Base-by-base conservation (phyloP, 345 rosid species). In the Microcos paniculata region DNA sequence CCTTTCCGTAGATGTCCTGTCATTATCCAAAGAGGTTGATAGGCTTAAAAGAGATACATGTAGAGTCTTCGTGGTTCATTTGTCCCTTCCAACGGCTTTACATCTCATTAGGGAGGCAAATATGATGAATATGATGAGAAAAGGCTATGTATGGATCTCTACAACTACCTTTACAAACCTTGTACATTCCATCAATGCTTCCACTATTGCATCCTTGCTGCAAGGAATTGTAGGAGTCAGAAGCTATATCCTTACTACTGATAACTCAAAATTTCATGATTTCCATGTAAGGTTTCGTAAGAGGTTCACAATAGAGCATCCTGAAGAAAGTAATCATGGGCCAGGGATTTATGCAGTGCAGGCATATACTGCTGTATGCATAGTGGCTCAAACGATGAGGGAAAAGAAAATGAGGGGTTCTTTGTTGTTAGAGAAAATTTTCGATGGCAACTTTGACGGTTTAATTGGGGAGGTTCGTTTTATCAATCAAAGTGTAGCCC, bases 61-160 rank as follows among this genome's bases (percentile, higher is more conserved):
- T 38, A 76, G 84, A 53, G 84, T 84, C 51, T 84, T 84, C 46
- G 62, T 84, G 18, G 84, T 81, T 19, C 87, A 81, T 76, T 26
- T 53, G 42, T 72, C 84, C 0, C 24, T 43, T 1, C 38, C 63
- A 31, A 2, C 79, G 62, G 77, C 82, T 2, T 49, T 1, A 2
- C 51, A 14, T 28, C 33, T 84, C 16, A 78, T 81, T 38, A 16
- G 64, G n/a, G n/a, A 10, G 35, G 84, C 87, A 3, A 81, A 73
- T 55, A 56, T 70, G 19, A 38, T 76, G 78, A 66, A 45, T 13
- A 81, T 84, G 80, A 78, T 81, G 82, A 80, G 81, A 48, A 65
- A 79, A 13, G 87, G 65, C 26, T 78, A 67, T 59, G 82, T 79
- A 4, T 84, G 87, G 87, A 84, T 84, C 61, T 51, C 80, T 9